These are phyloP conservation scores for Melastoma malabathricum DNA, from an alignment of 345 rosid genomes.

Conservation along the genomic window DNA sequence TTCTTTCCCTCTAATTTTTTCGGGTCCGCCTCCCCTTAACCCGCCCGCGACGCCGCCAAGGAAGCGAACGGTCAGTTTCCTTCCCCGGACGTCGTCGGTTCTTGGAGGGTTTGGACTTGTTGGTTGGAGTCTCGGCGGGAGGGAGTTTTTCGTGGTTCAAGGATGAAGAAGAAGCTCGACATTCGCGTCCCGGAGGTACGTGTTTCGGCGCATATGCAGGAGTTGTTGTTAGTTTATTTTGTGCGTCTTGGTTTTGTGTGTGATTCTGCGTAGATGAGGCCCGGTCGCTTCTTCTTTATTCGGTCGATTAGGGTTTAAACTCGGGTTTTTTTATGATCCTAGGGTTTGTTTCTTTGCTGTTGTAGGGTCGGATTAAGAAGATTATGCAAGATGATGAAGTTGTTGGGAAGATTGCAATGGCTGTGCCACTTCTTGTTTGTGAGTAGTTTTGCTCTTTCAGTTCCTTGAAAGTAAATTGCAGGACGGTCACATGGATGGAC, in stretches of 20 bases:
- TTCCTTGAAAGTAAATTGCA: background rate
- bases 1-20: too few relatives aligned
- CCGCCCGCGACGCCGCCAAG: too few relatives aligned
- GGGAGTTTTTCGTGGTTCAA: too few relatives aligned
- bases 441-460: constrained; percentile 15
- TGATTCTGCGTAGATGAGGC: too few relatives aligned
- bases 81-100: too few relatives aligned
- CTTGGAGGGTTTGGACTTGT: constrained; percentile 5
- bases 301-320: too few relatives aligned
- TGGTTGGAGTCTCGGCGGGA: background rate
- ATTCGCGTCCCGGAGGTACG: constrained; percentile 29
- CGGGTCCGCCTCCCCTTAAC: too few relatives aligned
- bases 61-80: too few relatives aligned
- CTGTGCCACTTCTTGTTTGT: constrained; percentile 74
- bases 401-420: constrained; percentile 71
- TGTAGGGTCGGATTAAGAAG: constrained; percentile 58
- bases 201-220: background rate
- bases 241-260: background rate
- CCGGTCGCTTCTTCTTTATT: too few relatives aligned
- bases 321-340: too few relatives aligned
- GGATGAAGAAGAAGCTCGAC: constrained; percentile 36
- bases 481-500: background rate
- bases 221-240: background rate
- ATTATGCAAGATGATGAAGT: constrained; percentile 81
- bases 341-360: background rate